Evolutionary conservation across 257 asterid genomes (phyloP).

Genomic region (Rubia yunnanensis): DNA sequence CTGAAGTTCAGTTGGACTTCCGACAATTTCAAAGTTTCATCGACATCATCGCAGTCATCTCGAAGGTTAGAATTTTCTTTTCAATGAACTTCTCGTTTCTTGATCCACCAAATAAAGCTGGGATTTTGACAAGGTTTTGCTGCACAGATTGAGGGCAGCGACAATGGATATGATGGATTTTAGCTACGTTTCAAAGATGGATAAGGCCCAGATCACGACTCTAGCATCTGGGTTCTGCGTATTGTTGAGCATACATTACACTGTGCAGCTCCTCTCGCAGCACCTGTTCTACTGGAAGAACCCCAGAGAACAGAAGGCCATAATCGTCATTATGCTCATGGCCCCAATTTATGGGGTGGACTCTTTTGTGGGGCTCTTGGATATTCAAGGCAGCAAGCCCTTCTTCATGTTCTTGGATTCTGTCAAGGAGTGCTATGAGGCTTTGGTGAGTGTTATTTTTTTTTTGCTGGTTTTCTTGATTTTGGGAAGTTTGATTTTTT

Average conservation of each 20-base stretch:
- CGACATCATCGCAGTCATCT: background rate
- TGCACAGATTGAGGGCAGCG: slow-evolving; percentile 13
- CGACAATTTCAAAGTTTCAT: background rate
- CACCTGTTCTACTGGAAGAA: slow-evolving; percentile 86
- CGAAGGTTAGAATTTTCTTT: background rate
- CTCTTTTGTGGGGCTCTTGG: slow-evolving; percentile 68
- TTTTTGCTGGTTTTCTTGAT: background rate
- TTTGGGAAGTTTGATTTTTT: background rate
- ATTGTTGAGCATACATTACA: slow-evolving; percentile 62
- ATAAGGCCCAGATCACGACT: slow-evolving; percentile 50
- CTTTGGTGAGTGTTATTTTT: slow-evolving; percentile 38
- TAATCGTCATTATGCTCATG: slow-evolving; percentile 51
- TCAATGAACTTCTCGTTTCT: background rate
- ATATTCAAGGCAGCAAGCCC: slow-evolving; percentile 45
- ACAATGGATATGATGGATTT: slow-evolving; percentile 38
- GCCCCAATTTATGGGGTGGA: slow-evolving; percentile 69
- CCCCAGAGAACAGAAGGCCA: slow-evolving; percentile 79
- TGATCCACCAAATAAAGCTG: background rate
- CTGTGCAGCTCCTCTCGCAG: slow-evolving; percentile 64
- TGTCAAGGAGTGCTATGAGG: slow-evolving; percentile 75
- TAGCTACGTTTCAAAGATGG: slow-evolving; percentile 31
- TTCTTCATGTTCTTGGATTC: slow-evolving; percentile 57
- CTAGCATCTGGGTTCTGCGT: slow-evolving; percentile 55
- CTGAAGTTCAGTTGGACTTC: background rate
- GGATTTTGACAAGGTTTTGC: background rate